These are phyloP conservation scores for Thelonectria rubi DNA, from an alignment of 2,329 filamentous ascomycete species.

Conservation along the genomic window DNA sequence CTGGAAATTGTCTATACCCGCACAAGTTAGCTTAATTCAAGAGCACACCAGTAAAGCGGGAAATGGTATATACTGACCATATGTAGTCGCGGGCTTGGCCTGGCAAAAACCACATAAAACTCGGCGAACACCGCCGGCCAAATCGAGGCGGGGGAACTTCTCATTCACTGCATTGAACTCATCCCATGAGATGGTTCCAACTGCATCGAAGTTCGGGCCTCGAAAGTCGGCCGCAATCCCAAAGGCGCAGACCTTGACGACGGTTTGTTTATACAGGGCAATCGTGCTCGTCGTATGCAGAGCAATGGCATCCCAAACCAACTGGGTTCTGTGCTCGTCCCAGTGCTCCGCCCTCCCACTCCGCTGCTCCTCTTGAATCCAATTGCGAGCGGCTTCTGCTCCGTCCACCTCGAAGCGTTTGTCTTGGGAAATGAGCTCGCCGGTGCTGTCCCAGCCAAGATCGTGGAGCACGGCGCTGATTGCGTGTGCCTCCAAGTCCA, in stretches of 20 bases:
- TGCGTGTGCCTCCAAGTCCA: slow-evolving; percentile 6
- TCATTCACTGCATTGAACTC: neutral
- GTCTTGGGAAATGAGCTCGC: slow-evolving; percentile 1
- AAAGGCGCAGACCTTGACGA: slow-evolving; percentile 1
- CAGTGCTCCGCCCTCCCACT: neutral
- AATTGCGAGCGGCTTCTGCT: neutral
- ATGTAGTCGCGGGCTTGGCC: slow-evolving; percentile 5
- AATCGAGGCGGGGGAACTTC: slow-evolving; percentile 1
- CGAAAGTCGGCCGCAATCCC: slow-evolving; percentile 3
- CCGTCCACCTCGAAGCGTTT: slow-evolving; percentile 7
- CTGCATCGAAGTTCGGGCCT: neutral
- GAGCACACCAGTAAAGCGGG: neutral
- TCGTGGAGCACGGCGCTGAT: slow-evolving; percentile 5
- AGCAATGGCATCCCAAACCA: slow-evolving; percentile 9
- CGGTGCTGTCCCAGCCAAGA: slow-evolving; percentile 5
- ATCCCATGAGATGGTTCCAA: slow-evolving; percentile 1
- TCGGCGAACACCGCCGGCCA: neutral
- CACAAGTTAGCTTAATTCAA: neutral
- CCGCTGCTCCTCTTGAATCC: slow-evolving; percentile 1
- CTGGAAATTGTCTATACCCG: slow-evolving; percentile 1
- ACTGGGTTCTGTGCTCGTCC: slow-evolving; percentile 1
- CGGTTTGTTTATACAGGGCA: neutral
- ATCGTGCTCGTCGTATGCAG: slow-evolving; percentile 4
- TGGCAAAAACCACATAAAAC: neutral
- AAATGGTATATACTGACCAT: neutral